Evolutionary conservation across 148 eudicot species (phyloP).

Genomic region (Amaranthus hypochondriacus): DNA sequence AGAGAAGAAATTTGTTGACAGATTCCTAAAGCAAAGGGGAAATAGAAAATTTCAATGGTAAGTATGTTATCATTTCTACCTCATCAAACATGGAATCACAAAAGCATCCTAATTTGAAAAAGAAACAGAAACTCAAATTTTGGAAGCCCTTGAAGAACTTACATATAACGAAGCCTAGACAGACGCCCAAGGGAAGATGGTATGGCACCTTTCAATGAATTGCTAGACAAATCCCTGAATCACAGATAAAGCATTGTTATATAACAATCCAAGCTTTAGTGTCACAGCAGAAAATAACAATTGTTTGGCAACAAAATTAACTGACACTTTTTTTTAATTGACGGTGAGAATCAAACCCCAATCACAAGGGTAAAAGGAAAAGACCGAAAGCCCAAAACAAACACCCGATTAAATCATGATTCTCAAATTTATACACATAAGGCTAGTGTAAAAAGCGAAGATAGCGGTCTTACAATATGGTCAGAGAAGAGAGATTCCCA

Average conservation of each 20-base stretch:
- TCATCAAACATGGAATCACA: not conserved
- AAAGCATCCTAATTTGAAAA: not conserved
- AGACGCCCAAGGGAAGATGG: constrained; percentile 90
- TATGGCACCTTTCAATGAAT: constrained; percentile 78
- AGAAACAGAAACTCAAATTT: not conserved
- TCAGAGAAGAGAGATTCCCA: constrained; percentile 74
- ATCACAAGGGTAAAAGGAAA: too few species aligned
- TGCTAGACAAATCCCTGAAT: constrained; percentile 85
- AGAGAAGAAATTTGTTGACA: constrained; percentile 88
- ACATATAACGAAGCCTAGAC: constrained; percentile 63
- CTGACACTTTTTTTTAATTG: too few species aligned
- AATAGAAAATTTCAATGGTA: not conserved
- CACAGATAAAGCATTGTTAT: not conserved
- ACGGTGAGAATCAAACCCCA: too few species aligned
- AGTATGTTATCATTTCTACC: not conserved
- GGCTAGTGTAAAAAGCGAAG: not conserved
- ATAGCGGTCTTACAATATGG: constrained; percentile 59
- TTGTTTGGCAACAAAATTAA: too few species aligned
- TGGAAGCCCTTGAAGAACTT: constrained; percentile 26
- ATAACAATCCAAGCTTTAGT: not conserved
- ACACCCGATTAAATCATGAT: too few species aligned
- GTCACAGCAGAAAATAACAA: not conserved
- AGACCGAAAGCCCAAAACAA: too few species aligned
- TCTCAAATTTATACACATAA: not conserved
- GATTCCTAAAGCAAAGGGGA: constrained; percentile 46